Percentiles rank a stretch among this genome's conserved stretches.
phyloP scores from a whole-genome alignment of 306 rosid genomes.

The Canavalia ensiformis region DNA sequence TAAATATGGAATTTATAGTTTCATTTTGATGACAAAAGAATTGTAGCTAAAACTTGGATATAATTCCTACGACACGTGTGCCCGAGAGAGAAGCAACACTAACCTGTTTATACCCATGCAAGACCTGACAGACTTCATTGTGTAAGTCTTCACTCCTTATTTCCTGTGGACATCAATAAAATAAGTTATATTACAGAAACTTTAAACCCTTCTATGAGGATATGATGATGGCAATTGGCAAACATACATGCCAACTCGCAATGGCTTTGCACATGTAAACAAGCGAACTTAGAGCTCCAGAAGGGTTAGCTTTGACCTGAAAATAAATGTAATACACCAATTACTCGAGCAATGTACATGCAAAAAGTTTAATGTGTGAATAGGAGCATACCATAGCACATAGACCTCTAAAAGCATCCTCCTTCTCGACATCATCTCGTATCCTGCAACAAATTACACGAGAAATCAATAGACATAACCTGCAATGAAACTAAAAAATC shows the following conservation, averaged over 20 bases:
- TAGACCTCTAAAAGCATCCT: constrained; percentile 97
- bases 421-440: constrained; percentile 96
- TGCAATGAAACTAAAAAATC: neutral
- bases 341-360: constrained; percentile 17
- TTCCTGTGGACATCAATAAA: constrained; percentile 65
- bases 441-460: constrained; percentile 70
- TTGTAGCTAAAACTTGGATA: constrained; percentile 22
- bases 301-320: constrained; percentile 95
- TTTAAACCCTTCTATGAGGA: constrained; percentile 24
- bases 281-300: constrained; percentile 89
- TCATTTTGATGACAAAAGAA: constrained; percentile 9
- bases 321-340: constrained; percentile 42
- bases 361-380: constrained; percentile 2
- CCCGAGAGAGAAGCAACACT: constrained; percentile 45
- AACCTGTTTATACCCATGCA: constrained; percentile 98
- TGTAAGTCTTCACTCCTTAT: constrained; percentile 92
- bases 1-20: constrained; percentile 28
- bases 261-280: constrained; percentile 87
- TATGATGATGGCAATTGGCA: neutral
- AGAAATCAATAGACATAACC: constrained; percentile 41
- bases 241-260: constrained; percentile 99
- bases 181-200: constrained; percentile 39
- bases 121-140: constrained; percentile 91
- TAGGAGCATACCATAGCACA: constrained; percentile 86
- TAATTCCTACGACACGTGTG: constrained; percentile 2